phyloP scores from a whole-genome alignment of 257 asterid species.

The Lycium ferocissimum region DNA sequence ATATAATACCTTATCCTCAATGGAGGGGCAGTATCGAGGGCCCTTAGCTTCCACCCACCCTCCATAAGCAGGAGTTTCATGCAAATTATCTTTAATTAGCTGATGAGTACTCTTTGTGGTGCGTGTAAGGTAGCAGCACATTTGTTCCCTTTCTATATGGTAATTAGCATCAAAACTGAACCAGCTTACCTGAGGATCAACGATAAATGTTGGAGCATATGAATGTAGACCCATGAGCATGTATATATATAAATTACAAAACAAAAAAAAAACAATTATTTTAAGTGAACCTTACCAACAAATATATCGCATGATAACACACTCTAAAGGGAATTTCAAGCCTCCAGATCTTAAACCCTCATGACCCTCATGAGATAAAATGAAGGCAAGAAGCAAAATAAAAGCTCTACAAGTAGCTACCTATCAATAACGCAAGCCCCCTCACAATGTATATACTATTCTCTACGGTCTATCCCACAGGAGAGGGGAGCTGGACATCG shows the following conservation, averaged over 20 bases:
- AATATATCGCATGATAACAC: conserved; percentile 22
- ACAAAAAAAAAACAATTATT: neutral
- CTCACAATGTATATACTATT: neutral
- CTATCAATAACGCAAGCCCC: conserved; percentile 1
- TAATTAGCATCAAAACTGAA: conserved; percentile 92
- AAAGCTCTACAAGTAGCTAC: conserved; percentile 13
- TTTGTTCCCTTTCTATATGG: conserved; percentile 86
- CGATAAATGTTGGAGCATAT: neutral
- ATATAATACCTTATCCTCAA: conserved; percentile 86
- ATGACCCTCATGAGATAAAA: neutral
- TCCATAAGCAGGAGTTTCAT: conserved; percentile 98
- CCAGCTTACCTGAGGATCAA: conserved; percentile 78
- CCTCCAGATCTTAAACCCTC: conserved; percentile 6
- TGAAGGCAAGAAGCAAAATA: conserved; percentile 6
- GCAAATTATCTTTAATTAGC: conserved; percentile 83
- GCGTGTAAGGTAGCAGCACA: conserved; percentile 96
- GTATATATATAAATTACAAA: neutral
- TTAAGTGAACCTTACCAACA: neutral
- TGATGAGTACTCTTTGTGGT: conserved; percentile 92
- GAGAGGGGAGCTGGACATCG: neutral
- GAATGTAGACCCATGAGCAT: neutral
- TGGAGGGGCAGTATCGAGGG: conserved; percentile 99
- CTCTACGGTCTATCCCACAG: neutral
- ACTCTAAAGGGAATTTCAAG: neutral
- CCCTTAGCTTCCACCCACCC: conserved; percentile 99